Evolutionary conservation across 1,284 basidiomycete genomes (phyloP).

Genomic region (Marasmius tenuissimus): DNA sequence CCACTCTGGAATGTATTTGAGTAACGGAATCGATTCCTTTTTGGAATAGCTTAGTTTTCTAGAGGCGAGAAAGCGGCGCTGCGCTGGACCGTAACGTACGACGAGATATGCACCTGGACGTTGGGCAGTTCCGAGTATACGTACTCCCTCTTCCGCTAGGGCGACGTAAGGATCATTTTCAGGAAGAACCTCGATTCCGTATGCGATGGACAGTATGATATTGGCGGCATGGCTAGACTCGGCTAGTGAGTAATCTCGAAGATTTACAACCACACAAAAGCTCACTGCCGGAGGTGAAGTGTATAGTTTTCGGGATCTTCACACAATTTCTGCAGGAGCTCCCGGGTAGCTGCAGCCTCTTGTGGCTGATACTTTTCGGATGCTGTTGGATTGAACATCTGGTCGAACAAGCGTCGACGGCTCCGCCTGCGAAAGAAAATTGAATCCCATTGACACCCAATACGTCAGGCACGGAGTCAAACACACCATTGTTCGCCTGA

Average conservation of each 20-base stretch:
- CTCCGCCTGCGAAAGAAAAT: background rate
- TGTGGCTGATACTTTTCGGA: background rate
- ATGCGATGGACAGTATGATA: background rate
- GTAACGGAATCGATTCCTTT: conserved; percentile 11
- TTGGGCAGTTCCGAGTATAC: conserved; percentile 5
- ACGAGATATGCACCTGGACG: conserved; percentile 15
- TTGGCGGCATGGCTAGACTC: background rate
- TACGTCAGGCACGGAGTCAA: background rate
- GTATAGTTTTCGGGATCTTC: background rate
- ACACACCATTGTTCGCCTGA: background rate
- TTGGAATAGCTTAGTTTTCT: background rate
- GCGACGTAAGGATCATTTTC: conserved; percentile 12
- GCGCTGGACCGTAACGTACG: background rate
- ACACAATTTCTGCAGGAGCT: background rate
- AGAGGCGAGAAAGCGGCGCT: background rate
- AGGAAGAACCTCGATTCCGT: conserved; percentile 12
- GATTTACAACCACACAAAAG: background rate
- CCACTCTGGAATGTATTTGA: conserved; percentile 18
- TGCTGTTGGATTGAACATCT: background rate
- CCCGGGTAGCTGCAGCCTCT: background rate
- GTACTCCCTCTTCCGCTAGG: conserved; percentile 11
- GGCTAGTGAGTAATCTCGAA: no score
- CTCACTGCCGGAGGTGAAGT: background rate
- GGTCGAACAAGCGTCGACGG: background rate
- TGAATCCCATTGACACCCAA: background rate